Base-by-base conservation (phyloP, 2,329 filamentous ascomycete species). In the Xylariales sp. region DNA sequence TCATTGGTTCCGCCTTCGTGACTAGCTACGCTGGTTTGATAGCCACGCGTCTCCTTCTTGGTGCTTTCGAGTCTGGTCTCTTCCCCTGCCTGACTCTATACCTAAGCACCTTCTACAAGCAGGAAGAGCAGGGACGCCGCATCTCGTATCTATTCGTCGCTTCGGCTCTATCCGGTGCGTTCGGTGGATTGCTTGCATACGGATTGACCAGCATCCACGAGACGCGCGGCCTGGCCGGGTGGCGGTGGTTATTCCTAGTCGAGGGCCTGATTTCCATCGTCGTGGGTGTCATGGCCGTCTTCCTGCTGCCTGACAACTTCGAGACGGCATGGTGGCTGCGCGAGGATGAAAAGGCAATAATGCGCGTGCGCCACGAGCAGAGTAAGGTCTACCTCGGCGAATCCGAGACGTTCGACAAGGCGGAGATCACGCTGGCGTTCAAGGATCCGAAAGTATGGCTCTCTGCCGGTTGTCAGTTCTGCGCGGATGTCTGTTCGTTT, bases 61-160 rank as follows among this genome's bases (percentile, higher is more conserved):
- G 71, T 4, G 64, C 69, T n/a, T 66, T 70, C 45, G 72, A 75
- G 52, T 68, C 47, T 6, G 52, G 53, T 2, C 32, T 55, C 8
- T 56, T 54, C 20, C 53, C 52, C 3, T 49, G 12, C 53, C 54
- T 68, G 12, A 60, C 66, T 8, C 67, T 65, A 47, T 69, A 68
- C 46, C 55, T 71, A 2, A 65, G 66, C 2, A 75, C 76, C 44
- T 78, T 73, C 71, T 78, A 77, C 50, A 65, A 68, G 8, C 64
- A 64, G 9, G 66, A 68, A 6, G 74, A 78, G 52, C 59, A 71
- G 4, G 70, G 68, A 2, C 48, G 49, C 59, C 74, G 24, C 59
- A 71, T 55, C 2, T 48, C 51, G 15, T 53, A 52, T 5, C 73
- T 85, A 33, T 70, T 74, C 53, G 73, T 83, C 19, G 47, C 47